Percentiles rank a stretch among this genome's conserved stretches.
phyloP scores from a whole-genome alignment of 768 basidiomycete genomes.

The Pisolithus tinctorius region DNA sequence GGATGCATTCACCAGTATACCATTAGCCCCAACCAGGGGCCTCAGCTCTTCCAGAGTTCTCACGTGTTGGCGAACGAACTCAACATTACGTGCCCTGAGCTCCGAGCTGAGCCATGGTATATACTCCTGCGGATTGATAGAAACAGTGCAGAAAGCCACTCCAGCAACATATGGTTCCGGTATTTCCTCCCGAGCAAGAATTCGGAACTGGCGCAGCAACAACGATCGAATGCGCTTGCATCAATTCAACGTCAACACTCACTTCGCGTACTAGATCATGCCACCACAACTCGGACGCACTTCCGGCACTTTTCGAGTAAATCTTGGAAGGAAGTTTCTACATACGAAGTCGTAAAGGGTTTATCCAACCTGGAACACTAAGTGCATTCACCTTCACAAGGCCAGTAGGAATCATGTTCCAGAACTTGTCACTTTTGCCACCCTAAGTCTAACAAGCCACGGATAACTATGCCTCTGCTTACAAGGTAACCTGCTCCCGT shows the following conservation, averaged over 20 bases:
- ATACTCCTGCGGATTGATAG: slow-evolving; percentile 46
- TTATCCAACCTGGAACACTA: not conserved
- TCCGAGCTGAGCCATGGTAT: slow-evolving; percentile 41
- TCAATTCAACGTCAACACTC: slow-evolving; percentile 6
- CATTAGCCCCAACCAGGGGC: slow-evolving; percentile 27
- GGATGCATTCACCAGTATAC: slow-evolving; percentile 50
- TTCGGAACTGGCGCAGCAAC: slow-evolving; percentile 22
- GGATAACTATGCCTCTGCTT: slow-evolving; percentile 9
- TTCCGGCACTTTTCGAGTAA: slow-evolving; percentile 19
- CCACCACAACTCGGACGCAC: slow-evolving; percentile 31
- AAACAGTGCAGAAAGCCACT: slow-evolving; percentile 39
- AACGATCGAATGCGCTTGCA: not conserved
- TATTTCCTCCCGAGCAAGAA: slow-evolving; percentile 27
- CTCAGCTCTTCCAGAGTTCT: slow-evolving; percentile 41
- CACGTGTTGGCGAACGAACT: slow-evolving; percentile 37
- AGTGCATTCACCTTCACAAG: slow-evolving; percentile 29
- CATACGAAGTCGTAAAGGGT: not conserved
- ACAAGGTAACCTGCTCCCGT: slow-evolving; percentile 41
- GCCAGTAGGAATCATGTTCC: slow-evolving; percentile 40
- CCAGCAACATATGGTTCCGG: slow-evolving; percentile 31
- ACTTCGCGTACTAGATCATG: slow-evolving; percentile 34
- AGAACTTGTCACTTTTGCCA: slow-evolving; percentile 35
- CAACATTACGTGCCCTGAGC: slow-evolving; percentile 33
- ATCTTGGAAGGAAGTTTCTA: slow-evolving; percentile 34
- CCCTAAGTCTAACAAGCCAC: slow-evolving; percentile 4